These are phyloP conservation scores for Plenodomus tracheiphilus DNA, from an alignment of 2,329 filamentous ascomycete species.

Conservation along the genomic window DNA sequence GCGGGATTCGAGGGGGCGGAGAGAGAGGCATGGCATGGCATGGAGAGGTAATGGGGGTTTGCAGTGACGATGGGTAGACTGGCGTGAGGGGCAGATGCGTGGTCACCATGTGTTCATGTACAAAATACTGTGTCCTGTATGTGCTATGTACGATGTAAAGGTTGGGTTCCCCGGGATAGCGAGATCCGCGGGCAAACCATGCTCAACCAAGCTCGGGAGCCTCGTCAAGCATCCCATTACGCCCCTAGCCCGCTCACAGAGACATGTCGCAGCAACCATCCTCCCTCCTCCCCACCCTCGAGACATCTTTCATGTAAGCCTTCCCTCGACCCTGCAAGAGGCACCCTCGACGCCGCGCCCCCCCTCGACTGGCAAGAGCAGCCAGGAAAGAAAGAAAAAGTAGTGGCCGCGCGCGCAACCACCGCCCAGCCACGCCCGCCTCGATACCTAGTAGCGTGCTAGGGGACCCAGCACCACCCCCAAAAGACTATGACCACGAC, in stretches of 20 bases:
- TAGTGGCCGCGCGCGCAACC: background rate
- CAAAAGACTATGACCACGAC: slow-evolving; percentile 13
- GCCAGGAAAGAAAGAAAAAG: background rate
- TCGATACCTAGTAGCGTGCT: slow-evolving; percentile 19
- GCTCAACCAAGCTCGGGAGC: slow-evolving; percentile 13
- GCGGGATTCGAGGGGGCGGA: too few relatives aligned
- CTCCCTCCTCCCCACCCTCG: background rate
- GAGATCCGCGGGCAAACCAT: slow-evolving; percentile 7
- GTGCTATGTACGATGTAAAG: too few relatives aligned
- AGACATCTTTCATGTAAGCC: too few relatives aligned
- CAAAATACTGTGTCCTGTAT: too few relatives aligned
- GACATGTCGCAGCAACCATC: background rate
- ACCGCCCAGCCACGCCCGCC: background rate
- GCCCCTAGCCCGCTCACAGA: background rate
- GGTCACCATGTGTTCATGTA: too few relatives aligned
- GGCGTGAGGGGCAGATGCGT: too few relatives aligned
- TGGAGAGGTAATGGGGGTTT: too few relatives aligned
- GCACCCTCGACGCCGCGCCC: background rate
- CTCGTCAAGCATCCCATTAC: slow-evolving; percentile 7
- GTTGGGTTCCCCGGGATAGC: background rate
- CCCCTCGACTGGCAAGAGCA: background rate
- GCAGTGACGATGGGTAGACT: too few relatives aligned
- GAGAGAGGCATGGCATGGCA: too few relatives aligned
- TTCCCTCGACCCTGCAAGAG: too few relatives aligned
- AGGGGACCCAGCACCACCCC: slow-evolving; percentile 7